Evolutionary conservation across 345 rosid genomes (phyloP), one percentile per base, ranked within the genome.

Genomic region (Pugionium dolabratum): DNA sequence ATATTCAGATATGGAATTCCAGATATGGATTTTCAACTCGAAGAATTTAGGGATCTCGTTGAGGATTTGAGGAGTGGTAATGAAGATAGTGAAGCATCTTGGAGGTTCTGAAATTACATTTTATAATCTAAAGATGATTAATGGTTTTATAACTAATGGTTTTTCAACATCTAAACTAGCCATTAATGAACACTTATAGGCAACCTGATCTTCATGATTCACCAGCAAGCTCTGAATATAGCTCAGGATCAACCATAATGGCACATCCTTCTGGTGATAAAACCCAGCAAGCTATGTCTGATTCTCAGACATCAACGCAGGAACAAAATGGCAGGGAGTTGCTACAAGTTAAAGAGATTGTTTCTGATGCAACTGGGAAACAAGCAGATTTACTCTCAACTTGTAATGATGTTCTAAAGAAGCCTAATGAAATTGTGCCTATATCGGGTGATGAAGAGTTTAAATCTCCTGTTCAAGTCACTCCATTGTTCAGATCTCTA

Each of bases 401-500:
- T 55, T 78, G 64, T 50, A 41, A 64, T 40, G 77, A 79, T 53
- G 80, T 77, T 35, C 70, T 74, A 61, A 70, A 73, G 66, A 84
- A 82, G 40, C 39, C 59, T 32, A 61, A 36, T 47, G 75, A 70
- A 31, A 73, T 67, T 82, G 86, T 80, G 65, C 74, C 88, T 52
- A 76, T 72, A 66, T 54, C 84, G 18, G 69, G 81, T 71, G 75
- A 73, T 2, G 63, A 67, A 72, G 97, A 81, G 64, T 90, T 85
- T 61, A 78, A 84, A 67, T 94, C 97, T 7, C 97, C 99, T 40
- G 73, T 83, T 69, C 95, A 85, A 57, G 91, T 88, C 50, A 94
- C 96, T 44, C 97, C 99, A 28, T 69, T 90, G 69, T 94, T 94
- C 95, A 88, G 96, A 81, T 85, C 99, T 70, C 69, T 94, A 76